A percentile compares a stretch with the other conserved stretches of the same genome.
Conservation (phyloP, 208 protist genomes). For the Trypanosoma boissoni region DNA sequence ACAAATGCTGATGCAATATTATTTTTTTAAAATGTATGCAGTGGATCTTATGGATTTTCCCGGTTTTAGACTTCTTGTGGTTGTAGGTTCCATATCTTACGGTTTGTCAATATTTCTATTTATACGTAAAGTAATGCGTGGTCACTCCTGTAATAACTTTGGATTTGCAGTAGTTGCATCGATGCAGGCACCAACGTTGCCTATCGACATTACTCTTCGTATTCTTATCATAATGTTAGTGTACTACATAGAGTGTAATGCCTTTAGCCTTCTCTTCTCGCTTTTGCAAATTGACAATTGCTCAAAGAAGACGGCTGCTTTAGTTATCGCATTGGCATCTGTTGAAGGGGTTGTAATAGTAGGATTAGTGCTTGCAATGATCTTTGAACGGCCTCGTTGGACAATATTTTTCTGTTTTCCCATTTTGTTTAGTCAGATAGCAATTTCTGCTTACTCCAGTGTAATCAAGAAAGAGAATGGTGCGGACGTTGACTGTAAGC, state of each 20-base stretch:
- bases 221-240: constrained; percentile 17
- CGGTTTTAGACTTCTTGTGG: constrained; percentile 45
- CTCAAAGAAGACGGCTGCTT: not conserved
- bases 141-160: constrained; percentile 66
- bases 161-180: constrained; percentile 50
- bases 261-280: constrained; percentile 5
- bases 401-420: too few species aligned
- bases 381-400: constrained; percentile 8
- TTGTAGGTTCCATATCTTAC: constrained; percentile 33
- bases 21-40: constrained; percentile 25
- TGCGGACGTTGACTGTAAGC: constrained; percentile 17
- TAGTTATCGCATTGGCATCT: not conserved
- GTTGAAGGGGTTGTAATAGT: constrained; percentile 5
- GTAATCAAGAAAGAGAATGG: not conserved
- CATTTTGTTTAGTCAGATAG: too few species aligned
- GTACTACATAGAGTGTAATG: constrained; percentile 22
- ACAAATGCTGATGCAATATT: constrained; percentile 74
- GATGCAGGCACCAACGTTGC: constrained; percentile 1
- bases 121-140: constrained; percentile 44
- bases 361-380: constrained; percentile 4
- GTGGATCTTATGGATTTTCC: constrained; percentile 16
- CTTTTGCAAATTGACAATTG: constrained; percentile 1
- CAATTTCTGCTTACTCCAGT: too few species aligned
- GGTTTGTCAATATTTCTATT: constrained; percentile 56
- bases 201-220: constrained; percentile 17